Evolutionary conservation across 345 rosid genomes (phyloP), one percentile per base, ranked within the genome.

Genomic region (Lumnitzera racemosa): DNA sequence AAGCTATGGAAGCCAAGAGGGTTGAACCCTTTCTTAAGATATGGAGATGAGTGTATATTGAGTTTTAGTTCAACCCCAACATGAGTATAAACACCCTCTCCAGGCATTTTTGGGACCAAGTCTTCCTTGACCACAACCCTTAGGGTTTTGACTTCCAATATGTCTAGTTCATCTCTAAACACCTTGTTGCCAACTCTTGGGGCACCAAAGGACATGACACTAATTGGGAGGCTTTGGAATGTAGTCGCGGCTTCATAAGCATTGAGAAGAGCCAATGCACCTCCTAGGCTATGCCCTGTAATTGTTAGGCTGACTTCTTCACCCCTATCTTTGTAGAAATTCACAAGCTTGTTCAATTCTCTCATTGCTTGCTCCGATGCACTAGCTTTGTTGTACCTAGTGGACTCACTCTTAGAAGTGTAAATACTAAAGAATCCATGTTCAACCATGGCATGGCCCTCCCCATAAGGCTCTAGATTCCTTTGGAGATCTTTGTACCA

Each of bases 361-460:
- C 54, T 46, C 75, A 78, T 78, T 13, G 68, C 80, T 53, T 81
- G 85, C 36, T 81, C 75, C 2, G 82, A 78, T 0, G 85, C 85
- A 50, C 82, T 81, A 2, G 49, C 53, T 49, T 81, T 75, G 62
- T 73, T 81, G 56, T 78, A 76, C 31, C 79, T 59, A 3, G 81
- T 73, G 56, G 48, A 17, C 2, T 61, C 68, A 15, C 46, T 61
- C 47, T 72, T 79, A 10, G 78, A 78, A 7, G 58, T 76, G 73
- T 81, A 81, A 43, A 81, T 58, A 48, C 74, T 69, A 0, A 48
- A 74, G 65, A 81, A 81, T 3, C 83, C 76, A 24, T 66, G 63
- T 27, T 78, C 71, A 1, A 81, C 81, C 49, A 53, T 70, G 3
- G 71, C 61, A 11, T 67, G 31, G 9, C 56, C 58, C 2, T 46